phyloP scores from a whole-genome alignment of 345 rosid genomes.

The Populus simonii region DNA sequence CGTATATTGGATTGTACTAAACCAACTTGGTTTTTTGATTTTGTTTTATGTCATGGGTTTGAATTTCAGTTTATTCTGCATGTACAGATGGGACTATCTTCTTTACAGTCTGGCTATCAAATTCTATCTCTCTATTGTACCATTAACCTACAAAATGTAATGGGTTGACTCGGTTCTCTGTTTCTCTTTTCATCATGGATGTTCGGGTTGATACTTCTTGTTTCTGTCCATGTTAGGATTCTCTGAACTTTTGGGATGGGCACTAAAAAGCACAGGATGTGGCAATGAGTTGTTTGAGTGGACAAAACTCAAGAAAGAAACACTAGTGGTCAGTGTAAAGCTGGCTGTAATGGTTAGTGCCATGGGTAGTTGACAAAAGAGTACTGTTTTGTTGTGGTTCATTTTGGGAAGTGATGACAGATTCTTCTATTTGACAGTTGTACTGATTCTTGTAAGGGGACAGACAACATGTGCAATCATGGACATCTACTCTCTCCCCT shows the following conservation, averaged over 20 bases:
- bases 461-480: slow-evolving; percentile 33
- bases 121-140: neutral
- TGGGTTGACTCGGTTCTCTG: neutral
- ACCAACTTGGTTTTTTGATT: neutral
- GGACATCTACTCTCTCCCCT: neutral
- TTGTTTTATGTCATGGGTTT: slow-evolving; percentile 17
- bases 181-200: neutral
- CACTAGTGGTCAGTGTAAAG: neutral
- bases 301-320: neutral
- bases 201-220: slow-evolving; percentile 3
- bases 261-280: neutral
- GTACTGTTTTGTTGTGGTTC: slow-evolving; percentile 4
- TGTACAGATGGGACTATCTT: slow-evolving; percentile 15
- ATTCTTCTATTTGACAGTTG: slow-evolving; percentile 36
- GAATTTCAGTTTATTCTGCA: neutral
- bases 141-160: neutral
- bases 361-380: slow-evolving; percentile 5
- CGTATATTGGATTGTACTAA: slow-evolving; percentile 15
- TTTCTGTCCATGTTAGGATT: slow-evolving; percentile 23
- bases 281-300: neutral
- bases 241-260: slow-evolving; percentile 12
- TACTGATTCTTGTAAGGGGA: slow-evolving; percentile 22
- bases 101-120: slow-evolving; percentile 20
- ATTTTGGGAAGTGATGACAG: slow-evolving; percentile 7
- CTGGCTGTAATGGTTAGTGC: neutral